These are phyloP conservation scores for Boletus rufocinnamomeus DNA, from an alignment of 768 basidiomycete species.

Conservation along the genomic window DNA sequence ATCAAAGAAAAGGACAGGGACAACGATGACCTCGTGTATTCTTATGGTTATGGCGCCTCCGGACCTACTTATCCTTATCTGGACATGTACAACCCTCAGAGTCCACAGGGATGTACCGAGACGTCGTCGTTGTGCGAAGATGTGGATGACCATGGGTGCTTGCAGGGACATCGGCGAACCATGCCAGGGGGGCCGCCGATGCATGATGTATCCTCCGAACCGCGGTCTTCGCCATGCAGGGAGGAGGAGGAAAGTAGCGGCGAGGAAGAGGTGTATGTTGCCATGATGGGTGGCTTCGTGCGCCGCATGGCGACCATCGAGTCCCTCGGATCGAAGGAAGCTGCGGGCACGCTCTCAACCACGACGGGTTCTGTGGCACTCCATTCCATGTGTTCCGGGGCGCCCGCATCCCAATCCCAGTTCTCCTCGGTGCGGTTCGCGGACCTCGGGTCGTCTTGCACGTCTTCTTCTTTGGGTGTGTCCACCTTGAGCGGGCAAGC, in stretches of 20 bases:
- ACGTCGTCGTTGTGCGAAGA: slow-evolving; percentile 7
- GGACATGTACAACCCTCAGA: slow-evolving; percentile 32
- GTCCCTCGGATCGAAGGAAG: slow-evolving; percentile 69
- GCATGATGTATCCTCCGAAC: slow-evolving; percentile 18
- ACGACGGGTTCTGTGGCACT: slow-evolving; percentile 33
- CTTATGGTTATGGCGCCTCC: slow-evolving; percentile 33
- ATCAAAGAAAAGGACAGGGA: slow-evolving; percentile 5
- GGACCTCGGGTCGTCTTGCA: slow-evolving; percentile 7
- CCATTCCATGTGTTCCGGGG: slow-evolving; percentile 29
- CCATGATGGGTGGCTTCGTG: slow-evolving; percentile 63
- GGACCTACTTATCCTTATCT: slow-evolving; percentile 34
- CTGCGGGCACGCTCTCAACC: slow-evolving; percentile 29
- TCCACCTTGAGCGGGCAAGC: slow-evolving; percentile 1
- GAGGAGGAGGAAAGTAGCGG: slow-evolving; percentile 13
- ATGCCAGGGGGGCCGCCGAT: slow-evolving; percentile 3
- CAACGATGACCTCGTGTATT: slow-evolving; percentile 14
- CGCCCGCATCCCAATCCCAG: slow-evolving; percentile 25
- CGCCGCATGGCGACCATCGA: slow-evolving; percentile 83
- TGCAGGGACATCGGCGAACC: slow-evolving; percentile 1
- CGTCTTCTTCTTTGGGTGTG: slow-evolving; percentile 5
- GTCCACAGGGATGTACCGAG: slow-evolving; percentile 3
- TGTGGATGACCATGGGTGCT: not conserved
- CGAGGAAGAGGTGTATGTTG: slow-evolving; percentile 44
- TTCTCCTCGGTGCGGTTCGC: slow-evolving; percentile 30
- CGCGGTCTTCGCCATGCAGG: slow-evolving; percentile 14